A percentile compares a stretch with the other conserved stretches of the same genome.
These are phyloP conservation scores for Saitozyma podzolica DNA, from an alignment of 768 basidiomycete species.

Conservation along the genomic window DNA sequence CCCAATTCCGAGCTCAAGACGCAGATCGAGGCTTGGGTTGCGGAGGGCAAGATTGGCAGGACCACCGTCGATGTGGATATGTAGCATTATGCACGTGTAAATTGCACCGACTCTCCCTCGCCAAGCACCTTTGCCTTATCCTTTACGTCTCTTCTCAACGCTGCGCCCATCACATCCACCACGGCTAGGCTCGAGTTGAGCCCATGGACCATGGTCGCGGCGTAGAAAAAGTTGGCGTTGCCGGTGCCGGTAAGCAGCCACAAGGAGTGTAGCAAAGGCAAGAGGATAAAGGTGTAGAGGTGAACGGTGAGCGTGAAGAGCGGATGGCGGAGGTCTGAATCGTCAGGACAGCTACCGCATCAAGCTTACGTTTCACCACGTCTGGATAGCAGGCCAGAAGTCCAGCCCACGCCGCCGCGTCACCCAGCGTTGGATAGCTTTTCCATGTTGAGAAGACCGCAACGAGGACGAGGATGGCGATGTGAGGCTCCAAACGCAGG, in stretches of 20 bases:
- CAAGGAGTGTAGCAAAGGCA: conserved; percentile 86
- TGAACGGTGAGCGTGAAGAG: conserved; percentile 80
- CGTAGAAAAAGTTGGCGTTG: conserved; percentile 98
- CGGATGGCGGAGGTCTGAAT: conserved; percentile 76
- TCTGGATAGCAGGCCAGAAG: conserved; percentile 82
- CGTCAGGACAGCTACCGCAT: conserved; percentile 3
- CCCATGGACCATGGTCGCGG: conserved; percentile 89
- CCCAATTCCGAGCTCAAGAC: conserved; percentile 70
- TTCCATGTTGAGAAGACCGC: conserved; percentile 84
- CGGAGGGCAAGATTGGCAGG: conserved; percentile 54
- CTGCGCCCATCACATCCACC: conserved; percentile 78
- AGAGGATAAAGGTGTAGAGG: conserved; percentile 75
- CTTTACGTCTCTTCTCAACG: conserved; percentile 65
- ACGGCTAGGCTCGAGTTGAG: conserved; percentile 80
- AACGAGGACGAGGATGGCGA: conserved; percentile 69
- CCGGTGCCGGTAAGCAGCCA: conserved; percentile 91
- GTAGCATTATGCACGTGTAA: conserved; percentile 3
- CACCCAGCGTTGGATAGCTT: conserved; percentile 85
- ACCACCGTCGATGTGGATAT: conserved; percentile 46
- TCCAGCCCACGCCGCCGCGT: conserved; percentile 80
- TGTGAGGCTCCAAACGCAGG: conserved; percentile 89
- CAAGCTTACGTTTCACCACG: conserved; percentile 71
- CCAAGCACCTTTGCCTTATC: conserved; percentile 13
- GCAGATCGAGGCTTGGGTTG: conserved; percentile 70
- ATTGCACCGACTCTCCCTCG: conserved; percentile 6